Base-by-base conservation (phyloP, 164 flowering plant species). In the Santalum album region DNA sequence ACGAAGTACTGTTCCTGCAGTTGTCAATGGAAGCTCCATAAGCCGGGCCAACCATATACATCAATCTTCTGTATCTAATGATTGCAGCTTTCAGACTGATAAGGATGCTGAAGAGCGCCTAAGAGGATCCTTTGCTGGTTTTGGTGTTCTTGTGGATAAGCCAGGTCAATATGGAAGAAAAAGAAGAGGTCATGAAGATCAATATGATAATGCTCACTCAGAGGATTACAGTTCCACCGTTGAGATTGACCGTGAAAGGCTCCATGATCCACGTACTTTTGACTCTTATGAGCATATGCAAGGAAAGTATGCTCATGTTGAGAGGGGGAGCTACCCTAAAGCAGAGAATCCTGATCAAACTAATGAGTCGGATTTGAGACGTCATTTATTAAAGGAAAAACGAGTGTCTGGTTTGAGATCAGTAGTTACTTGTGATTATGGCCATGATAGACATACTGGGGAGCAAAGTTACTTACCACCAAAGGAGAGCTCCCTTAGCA, bases 101-200 rank as follows among this genome's bases (percentile, higher is more conserved):
- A 83, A 69, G 73, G 96, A 86, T 27, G 73, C 69, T 49, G 90
- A 79, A 55, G 98, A 87, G 45, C 61, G 65, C 57, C 59, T 80
- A 54, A 73, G 83, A 56, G 98, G 87, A 64, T 77, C 88, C 2
- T 83, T 95, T 67, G 96, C 98, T 65, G 98, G 96, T 22, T 90
- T 90, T 77, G 98, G 87, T 82, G 98, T 90, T 62, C 95, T 90
- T 55, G 96, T 86, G 39, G 98, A 86, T 64, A n/a, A n/a, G n/a
- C n/a, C n/a, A n/a, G n/a, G n/a, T n/a, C n/a, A n/a, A n/a, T n/a
- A n/a, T n/a, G n/a, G 78, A 87, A 72, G 87, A 84, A 25, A 72
- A 67, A 7, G 46, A 74, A 59, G 80, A 79, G 36, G 65, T 25
- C 69, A 72, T 56, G 90, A 77, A 29, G 89, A 82, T 59, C 81